These are phyloP conservation scores for Emericellopsis cladophorae DNA, from an alignment of 2,329 filamentous ascomycete species.

Conservation along the genomic window DNA sequence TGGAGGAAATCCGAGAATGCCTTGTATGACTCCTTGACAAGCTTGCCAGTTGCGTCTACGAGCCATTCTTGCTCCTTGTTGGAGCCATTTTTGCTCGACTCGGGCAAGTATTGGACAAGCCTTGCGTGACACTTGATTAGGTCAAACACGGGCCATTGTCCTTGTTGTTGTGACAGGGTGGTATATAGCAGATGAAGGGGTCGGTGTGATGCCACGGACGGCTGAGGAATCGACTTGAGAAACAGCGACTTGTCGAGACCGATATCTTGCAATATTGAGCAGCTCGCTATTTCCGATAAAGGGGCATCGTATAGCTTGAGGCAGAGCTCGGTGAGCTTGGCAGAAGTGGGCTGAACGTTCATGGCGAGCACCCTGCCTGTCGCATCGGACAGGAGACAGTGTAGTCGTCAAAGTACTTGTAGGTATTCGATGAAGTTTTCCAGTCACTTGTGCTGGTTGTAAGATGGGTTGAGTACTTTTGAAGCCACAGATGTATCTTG, in stretches of 20 bases:
- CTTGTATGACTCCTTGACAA: conserved; percentile 17
- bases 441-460: no score
- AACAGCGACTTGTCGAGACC: conserved; percentile 7
- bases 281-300: conserved; percentile 6
- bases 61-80: conserved; percentile 5
- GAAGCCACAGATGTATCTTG: no score
- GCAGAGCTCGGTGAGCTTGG: conserved; percentile 6
- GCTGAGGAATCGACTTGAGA: conserved; percentile 9
- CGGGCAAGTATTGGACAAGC: conserved; percentile 22
- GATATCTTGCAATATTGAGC: conserved; percentile 4
- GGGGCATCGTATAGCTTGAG: conserved; percentile 8
- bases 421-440: no score
- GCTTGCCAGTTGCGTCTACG: conserved; percentile 7
- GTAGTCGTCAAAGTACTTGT: no score
- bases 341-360: neutral
- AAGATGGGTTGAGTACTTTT: no score
- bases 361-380: no score
- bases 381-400: no score
- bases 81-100: conserved; percentile 16
- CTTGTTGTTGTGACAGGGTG: conserved; percentile 10
- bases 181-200: conserved; percentile 13
- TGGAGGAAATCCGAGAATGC: conserved; percentile 25
- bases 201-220: conserved; percentile 7
- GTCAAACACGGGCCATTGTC: conserved; percentile 13
- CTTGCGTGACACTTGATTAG: conserved; percentile 20